phyloP scores from a whole-genome alignment of 2,329 filamentous ascomycete species.

The Colletotrichum zoysiae region DNA sequence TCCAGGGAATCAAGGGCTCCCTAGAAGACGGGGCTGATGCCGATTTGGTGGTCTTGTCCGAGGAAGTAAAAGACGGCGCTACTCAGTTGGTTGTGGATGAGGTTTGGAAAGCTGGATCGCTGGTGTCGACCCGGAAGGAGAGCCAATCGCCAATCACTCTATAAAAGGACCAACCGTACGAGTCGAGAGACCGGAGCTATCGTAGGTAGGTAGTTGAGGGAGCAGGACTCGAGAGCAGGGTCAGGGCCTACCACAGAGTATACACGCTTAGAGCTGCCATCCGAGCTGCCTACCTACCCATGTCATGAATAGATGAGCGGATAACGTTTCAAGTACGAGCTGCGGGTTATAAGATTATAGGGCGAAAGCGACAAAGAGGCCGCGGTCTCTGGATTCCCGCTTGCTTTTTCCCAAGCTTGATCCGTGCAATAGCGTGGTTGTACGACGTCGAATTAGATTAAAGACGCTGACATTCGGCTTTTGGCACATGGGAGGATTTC shows the following conservation, averaged over 20 bases:
- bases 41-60: conserved; percentile 76
- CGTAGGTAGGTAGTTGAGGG: neutral
- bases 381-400: conserved; percentile 8
- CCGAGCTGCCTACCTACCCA: neutral
- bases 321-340: neutral
- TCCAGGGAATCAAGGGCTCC: conserved; percentile 75
- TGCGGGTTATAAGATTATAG: neutral
- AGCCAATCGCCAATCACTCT: conserved; percentile 29
- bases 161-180: conserved; percentile 1
- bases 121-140: conserved; percentile 54
- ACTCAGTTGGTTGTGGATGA: conserved; percentile 75
- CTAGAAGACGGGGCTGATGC: conserved; percentile 74
- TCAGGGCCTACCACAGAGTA: conserved; percentile 12
- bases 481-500: neutral
- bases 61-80: conserved; percentile 59
- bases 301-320: conserved; percentile 13
- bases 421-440: conserved; percentile 2
- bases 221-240: neutral
- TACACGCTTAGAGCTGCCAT: conserved; percentile 24
- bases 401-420: neutral
- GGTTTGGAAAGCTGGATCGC: conserved; percentile 82
- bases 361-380: neutral
- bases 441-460: neutral
- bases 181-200: neutral
- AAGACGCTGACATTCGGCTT: neutral